Base-by-base conservation (phyloP, 352 stramenopile genomes). In the Phytophthora cryptogea region DNA sequence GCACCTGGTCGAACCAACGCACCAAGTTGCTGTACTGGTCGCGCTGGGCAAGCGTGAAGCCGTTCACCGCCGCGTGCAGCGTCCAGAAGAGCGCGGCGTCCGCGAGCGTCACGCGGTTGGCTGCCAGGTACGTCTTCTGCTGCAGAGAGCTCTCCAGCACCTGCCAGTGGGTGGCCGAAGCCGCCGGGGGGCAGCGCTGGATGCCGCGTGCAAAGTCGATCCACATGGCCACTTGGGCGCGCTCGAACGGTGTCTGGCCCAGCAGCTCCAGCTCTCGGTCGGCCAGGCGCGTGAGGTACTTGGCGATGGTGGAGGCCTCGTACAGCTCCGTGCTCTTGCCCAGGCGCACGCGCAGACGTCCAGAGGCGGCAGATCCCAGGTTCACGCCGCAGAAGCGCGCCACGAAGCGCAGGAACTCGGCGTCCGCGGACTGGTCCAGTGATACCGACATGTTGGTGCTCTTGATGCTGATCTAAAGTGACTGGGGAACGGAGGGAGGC, bases 1-100 rank as follows among this genome's bases (percentile, higher is more conserved):
- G 86, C 39, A 94, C 61, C 69, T 94, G 86, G 71, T 94, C 81
- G 54, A 94, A 94, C 86, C 86, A 94, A 66, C 86, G 86, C 61
- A 79, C 70, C 40, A 94, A 61, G 68, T 83, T 86, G 23, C 58
- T 48, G 49, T 74, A 80, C 61, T 88, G 70, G 32, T 68, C 58
- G 33, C 72, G 72, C 59, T 91, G 76, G 31, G 54, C 57, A 8
- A 41, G 35, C 8, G 54, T 63, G 60, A 86, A 81, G 52, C 45
- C 48, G 26, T 45, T 50, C 14, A 94, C 62, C 14, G 71, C 68
- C 16, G 35, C 56, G 66, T 84, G 59, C 6, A 91, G 53, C 42
- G 72, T 60, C 70, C 79, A 94, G 61, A 92, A 94, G 53, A 94
- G 68, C 67, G 80, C 72, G 20, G 80, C 83, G 54, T 94, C 86